Base-by-base conservation (phyloP, 2,329 filamentous ascomycete genomes). In the Botrytis squamosa region DNA sequence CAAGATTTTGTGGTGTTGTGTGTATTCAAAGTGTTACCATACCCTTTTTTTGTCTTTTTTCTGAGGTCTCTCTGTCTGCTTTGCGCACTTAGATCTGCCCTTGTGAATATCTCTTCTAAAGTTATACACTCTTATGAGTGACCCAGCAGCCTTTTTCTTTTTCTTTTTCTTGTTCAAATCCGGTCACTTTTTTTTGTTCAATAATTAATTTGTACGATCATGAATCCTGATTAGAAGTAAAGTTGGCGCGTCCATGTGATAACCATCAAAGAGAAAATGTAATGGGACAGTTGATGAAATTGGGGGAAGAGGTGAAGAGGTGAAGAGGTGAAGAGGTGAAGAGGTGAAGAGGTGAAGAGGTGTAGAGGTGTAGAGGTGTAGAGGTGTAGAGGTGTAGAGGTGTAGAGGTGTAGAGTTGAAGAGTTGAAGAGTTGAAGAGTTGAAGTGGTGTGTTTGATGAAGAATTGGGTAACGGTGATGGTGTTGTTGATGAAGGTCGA, bases 1-100 rank as follows among this genome's bases (percentile, higher is more conserved):
- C 66, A 77, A 70, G 63, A 74, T 73, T 57, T 57, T 1, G 52
- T 42, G 67, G 73, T 72, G 66, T 44, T 68, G 52, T 46, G 76
- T 77, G 76, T 75, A 75, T 75, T 80, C 77, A 78, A 81, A 77
- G 78, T 80, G 79, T 80, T 75, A 81, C 80, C 80, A 75, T 81
- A 81, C 80, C 80, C 80, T 79, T 80, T 75, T 44, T 42, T 42
- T 42, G 40, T 16, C 14, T 42, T 16, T 5, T 72, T 59, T 71
- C 59, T 75, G 42, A 40, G 44, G 10, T 40, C 52, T 40, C 52
- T 49, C 22, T n/a, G 63, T 49, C 49, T 42, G 59, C 70, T 63
- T 55, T 55, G 36, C 60, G 66, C 73, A 66, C 40, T 73, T 60
- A 66, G 63, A 46, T 42, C 33, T 36, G 44, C 29, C 60, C 60